These are phyloP conservation scores for Scleroderma citrinum DNA, from an alignment of 768 basidiomycete genomes.

Conservation along the genomic window DNA sequence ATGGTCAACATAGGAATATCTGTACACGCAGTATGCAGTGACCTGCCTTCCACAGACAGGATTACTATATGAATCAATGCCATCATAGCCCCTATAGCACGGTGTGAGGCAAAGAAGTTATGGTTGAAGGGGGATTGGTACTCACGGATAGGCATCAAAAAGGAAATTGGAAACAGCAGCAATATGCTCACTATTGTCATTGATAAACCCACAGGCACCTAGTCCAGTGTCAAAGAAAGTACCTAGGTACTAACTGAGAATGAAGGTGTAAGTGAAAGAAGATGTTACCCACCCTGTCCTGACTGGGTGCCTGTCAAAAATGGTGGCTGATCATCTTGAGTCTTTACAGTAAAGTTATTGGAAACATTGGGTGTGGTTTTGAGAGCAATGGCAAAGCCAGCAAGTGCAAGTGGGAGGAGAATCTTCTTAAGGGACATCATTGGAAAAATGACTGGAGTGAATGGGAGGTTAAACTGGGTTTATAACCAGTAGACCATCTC, in stretches of 20 bases:
- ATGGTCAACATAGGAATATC: not conserved
- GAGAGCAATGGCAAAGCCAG: too few relatives aligned
- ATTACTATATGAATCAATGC: slow-evolving; percentile 65
- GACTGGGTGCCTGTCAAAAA: too few relatives aligned
- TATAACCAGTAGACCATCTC: too few relatives aligned
- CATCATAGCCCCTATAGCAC: slow-evolving; percentile 41
- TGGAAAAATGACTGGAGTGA: too few relatives aligned
- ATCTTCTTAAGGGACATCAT: too few relatives aligned
- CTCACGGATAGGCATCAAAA: slow-evolving; percentile 26
- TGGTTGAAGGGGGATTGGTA: not conserved
- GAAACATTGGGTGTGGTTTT: too few relatives aligned
- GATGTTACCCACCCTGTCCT: too few relatives aligned
- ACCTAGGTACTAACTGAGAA: slow-evolving; percentile 5
- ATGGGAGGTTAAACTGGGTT: too few relatives aligned
- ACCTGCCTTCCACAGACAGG: slow-evolving; percentile 56
- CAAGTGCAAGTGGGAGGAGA: too few relatives aligned
- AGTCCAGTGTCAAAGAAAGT: slow-evolving; percentile 27
- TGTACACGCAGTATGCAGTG: slow-evolving; percentile 40
- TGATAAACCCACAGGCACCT: slow-evolving; percentile 30
- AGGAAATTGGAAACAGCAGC: slow-evolving; percentile 25
- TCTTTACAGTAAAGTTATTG: too few relatives aligned
- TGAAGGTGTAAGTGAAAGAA: too few relatives aligned
- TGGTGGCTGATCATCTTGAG: too few relatives aligned
- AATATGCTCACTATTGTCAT: slow-evolving; percentile 24
- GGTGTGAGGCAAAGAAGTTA: not conserved